Evolutionary conservation across 1,284 basidiomycete genomes (phyloP).

Genomic region (Albatrellus sp.): DNA sequence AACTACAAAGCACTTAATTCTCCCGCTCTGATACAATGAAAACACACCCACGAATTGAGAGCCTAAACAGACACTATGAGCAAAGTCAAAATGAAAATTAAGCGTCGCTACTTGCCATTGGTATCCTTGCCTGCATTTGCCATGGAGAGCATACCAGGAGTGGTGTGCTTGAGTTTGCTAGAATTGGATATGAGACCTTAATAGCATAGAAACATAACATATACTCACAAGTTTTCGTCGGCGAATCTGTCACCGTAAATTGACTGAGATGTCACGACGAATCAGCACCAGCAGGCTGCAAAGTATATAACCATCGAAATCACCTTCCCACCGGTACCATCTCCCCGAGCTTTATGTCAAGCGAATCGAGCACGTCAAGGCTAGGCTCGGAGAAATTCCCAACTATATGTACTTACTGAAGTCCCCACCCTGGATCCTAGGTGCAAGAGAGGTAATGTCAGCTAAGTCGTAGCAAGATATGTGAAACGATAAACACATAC

Average conservation of each 20-base stretch:
- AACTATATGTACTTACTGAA: constrained; percentile 35
- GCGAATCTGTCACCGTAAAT: constrained; percentile 49
- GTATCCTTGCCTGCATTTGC: constrained; percentile 86
- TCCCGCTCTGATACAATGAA: background rate
- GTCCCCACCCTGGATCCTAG: constrained; percentile 58
- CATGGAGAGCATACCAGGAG: constrained; percentile 82
- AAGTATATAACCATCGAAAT: background rate
- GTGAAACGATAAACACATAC: constrained; percentile 19
- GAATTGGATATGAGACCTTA: background rate
- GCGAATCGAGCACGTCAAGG: background rate
- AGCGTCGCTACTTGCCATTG: constrained; percentile 40
- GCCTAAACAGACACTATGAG: constrained; percentile 26
- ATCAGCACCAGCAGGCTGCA: background rate
- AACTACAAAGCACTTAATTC: constrained; percentile 35
- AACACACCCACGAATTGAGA: constrained; percentile 65
- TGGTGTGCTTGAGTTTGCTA: constrained; percentile 84
- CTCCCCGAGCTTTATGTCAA: constrained; percentile 28
- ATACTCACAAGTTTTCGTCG: constrained; percentile 74
- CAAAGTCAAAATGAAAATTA: constrained; percentile 7
- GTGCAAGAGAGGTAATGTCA: constrained; percentile 1
- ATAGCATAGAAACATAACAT: background rate
- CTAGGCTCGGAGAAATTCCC: background rate
- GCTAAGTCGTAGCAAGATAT: background rate
- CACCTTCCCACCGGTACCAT: constrained; percentile 49
- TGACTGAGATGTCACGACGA: constrained; percentile 18